These are phyloP conservation scores for Ophiosphaerella korrae DNA, from an alignment of 2,329 filamentous ascomycete genomes.

Conservation along the genomic window DNA sequence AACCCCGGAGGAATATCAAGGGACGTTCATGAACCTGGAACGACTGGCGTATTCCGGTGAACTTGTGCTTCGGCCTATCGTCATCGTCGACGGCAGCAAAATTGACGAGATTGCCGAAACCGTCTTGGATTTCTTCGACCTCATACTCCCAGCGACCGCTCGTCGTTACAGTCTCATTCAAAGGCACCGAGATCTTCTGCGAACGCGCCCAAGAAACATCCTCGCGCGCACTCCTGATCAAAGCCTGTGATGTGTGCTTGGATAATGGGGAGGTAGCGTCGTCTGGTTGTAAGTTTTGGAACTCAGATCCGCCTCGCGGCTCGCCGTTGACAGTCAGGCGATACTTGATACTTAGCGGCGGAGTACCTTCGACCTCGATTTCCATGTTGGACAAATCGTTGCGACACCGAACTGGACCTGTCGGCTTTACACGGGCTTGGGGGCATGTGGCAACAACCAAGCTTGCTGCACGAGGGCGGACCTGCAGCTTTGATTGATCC, in stretches of 20 bases:
- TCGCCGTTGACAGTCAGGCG: slow-evolving; percentile 84
- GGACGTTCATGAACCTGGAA: slow-evolving; percentile 90
- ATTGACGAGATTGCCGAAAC: slow-evolving; percentile 81
- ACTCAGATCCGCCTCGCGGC: slow-evolving; percentile 77
- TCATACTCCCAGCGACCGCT: slow-evolving; percentile 87
- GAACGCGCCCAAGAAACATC: slow-evolving; percentile 82
- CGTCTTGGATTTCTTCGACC: slow-evolving; percentile 90
- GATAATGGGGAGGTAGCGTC: slow-evolving; percentile 78
- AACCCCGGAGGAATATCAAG: slow-evolving; percentile 71
- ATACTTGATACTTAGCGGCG: slow-evolving; percentile 91
- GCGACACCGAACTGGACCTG: slow-evolving; percentile 73
- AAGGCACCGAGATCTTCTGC: slow-evolving; percentile 74
- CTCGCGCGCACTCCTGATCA: slow-evolving; percentile 64
- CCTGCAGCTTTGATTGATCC: slow-evolving; percentile 92
- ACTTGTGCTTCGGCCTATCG: slow-evolving; percentile 61
- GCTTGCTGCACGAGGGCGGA: slow-evolving; percentile 75
- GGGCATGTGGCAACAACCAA: slow-evolving; percentile 88
- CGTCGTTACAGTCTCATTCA: slow-evolving; percentile 86
- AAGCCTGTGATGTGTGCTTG: slow-evolving; percentile 60
- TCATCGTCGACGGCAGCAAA: slow-evolving; percentile 73
- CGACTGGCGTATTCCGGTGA: slow-evolving; percentile 70
- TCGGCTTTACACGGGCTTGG: slow-evolving; percentile 71
- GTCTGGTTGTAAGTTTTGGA: slow-evolving; percentile 92
- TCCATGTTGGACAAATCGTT: slow-evolving; percentile 86
- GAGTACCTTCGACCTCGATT: slow-evolving; percentile 83